Base-by-base conservation (phyloP, 257 asterid species). In the Avicennia marina region DNA sequence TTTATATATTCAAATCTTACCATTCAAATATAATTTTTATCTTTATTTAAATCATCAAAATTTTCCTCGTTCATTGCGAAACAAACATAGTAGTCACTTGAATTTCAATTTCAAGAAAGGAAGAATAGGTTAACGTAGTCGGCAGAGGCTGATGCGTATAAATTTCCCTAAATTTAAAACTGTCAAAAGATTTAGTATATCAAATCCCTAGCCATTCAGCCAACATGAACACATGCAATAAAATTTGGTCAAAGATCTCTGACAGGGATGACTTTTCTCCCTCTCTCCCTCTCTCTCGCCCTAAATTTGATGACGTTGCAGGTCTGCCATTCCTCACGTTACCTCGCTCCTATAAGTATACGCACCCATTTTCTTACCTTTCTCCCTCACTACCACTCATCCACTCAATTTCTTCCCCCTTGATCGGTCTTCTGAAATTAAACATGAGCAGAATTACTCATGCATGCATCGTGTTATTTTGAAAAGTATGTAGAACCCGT, bases 81-180 rank as follows among this genome's bases (percentile, higher is more conserved):
- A n/a, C n/a, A n/a, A n/a, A n/a, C n/a, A n/a, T n/a, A n/a, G n/a
- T n/a, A 38, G n/a, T 2, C 44, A 2, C 44, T 38, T 46, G 44
- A 18, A 43, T 63, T 59, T 48, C 77, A 52, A 54, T 58, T 71
- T 73, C 77, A 66, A 74, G 72, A 49, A 67, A 70, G 65, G 67
- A 62, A 46, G 62, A 34, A 43, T 55, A 32, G 76, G n/a, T n/a
- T 60, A 58, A 53, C 79, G 79, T 77, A 80, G 84, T 80, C 84
- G 81, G 87, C 81, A 74, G 74, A 71, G 56, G 56, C n/a, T n/a
- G n/a, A n/a, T n/a, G n/a, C n/a, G n/a, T n/a, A n/a, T n/a, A n/a
- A n/a, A n/a, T n/a, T n/a, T n/a, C n/a, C n/a, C n/a, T n/a, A n/a
- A n/a, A n/a, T n/a, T n/a, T n/a, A n/a, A n/a, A n/a, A n/a, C n/a